Base-by-base conservation (phyloP, 2,329 filamentous ascomycete genomes). In the Botrytis tulipae region DNA sequence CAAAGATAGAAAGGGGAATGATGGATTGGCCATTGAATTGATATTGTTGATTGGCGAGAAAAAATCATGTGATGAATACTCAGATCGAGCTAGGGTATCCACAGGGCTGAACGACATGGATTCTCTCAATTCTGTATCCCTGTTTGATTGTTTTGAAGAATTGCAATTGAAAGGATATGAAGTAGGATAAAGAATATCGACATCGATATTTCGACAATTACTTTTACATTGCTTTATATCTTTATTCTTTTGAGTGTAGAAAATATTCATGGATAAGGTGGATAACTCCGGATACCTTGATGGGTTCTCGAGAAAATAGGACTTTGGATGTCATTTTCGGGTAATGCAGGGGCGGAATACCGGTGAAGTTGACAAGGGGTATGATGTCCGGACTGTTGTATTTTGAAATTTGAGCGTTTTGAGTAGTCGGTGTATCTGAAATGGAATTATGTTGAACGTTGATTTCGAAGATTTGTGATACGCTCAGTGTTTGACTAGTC, bases 1-100 rank as follows among this genome's bases (percentile, higher is more conserved):
- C 8, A 80, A 73, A 51, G 73, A 73, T 18, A 80, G 72, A 72
- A 80, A 78, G 16, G 72, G 74, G 62, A 79, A 79, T n/a, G 59
- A n/a, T 51, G 48, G 35, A 7, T 9, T n/a, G 5, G 35, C n/a
- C 9, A n/a, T 42, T 46, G 46, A 40, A 6, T n/a, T 54, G 12
- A 16, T n/a, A 16, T 54, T 54, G 35, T 18, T 44, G 20, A 40
- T 65, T 62, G 32, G 25, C 25, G 59, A 51, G 22, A 25, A 65
- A 12, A 42, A 25, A 6, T 72, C 70, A 67, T 66, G 70, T 66
- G 70, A 67, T 10, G n/a, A 42, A 25, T 8, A 14, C n/a, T 66
- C 70, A 20, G 40, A 32, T 22, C 20, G 14, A n/a, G n/a, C 65
- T 66, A 35, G 60, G 29, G 60, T 8, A 32, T 44, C 35, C 16